A percentile compares a stretch with the other conserved stretches of the same genome.
Evolutionary conservation across 2,329 filamentous ascomycete species (phyloP).

Genomic region (Tolypocladium capitatum): DNA sequence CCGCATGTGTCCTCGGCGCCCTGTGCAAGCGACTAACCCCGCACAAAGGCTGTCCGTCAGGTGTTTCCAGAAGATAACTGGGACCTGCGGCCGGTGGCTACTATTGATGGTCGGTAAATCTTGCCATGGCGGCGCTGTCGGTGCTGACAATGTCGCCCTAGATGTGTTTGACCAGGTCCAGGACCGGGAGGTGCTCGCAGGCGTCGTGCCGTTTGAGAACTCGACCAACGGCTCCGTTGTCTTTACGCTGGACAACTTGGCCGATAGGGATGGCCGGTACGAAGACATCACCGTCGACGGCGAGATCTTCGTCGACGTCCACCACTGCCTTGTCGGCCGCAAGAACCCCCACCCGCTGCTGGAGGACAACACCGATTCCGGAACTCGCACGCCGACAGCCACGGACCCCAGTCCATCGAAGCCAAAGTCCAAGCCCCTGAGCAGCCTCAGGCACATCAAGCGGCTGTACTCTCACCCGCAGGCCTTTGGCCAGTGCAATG

Average conservation of each 20-base stretch:
- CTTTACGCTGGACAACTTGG: slow-evolving; percentile 78
- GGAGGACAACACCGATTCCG: slow-evolving; percentile 22
- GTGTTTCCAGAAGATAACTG: slow-evolving; percentile 35
- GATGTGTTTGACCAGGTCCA: slow-evolving; percentile 76
- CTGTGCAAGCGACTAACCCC: slow-evolving; percentile 5
- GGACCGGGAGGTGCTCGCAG: slow-evolving; percentile 46
- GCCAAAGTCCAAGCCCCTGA: slow-evolving; percentile 33
- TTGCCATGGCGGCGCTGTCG: neutral
- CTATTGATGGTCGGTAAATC: slow-evolving; percentile 31
- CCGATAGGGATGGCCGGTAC: slow-evolving; percentile 54
- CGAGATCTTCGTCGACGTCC: slow-evolving; percentile 76
- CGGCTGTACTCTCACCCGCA: slow-evolving; percentile 89
- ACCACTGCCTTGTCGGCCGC: slow-evolving; percentile 69
- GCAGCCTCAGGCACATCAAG: slow-evolving; percentile 47
- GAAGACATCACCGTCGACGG: slow-evolving; percentile 62
- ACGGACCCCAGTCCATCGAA: slow-evolving; percentile 29
- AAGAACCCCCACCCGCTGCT: slow-evolving; percentile 13
- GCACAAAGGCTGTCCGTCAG: slow-evolving; percentile 28
- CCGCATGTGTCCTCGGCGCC: neutral
- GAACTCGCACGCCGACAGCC: slow-evolving; percentile 36
- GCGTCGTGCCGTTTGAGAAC: slow-evolving; percentile 92
- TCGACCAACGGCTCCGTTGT: slow-evolving; percentile 88
- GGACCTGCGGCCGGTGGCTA: slow-evolving; percentile 35
- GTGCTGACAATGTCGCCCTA: slow-evolving; percentile 14
- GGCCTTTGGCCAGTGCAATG: slow-evolving; percentile 81